A percentile compares a stretch with the other conserved stretches of the same genome.
These are phyloP conservation scores for Zanthoxylum bungeanum DNA, from an alignment of 345 rosid genomes.

Conservation along the genomic window DNA sequence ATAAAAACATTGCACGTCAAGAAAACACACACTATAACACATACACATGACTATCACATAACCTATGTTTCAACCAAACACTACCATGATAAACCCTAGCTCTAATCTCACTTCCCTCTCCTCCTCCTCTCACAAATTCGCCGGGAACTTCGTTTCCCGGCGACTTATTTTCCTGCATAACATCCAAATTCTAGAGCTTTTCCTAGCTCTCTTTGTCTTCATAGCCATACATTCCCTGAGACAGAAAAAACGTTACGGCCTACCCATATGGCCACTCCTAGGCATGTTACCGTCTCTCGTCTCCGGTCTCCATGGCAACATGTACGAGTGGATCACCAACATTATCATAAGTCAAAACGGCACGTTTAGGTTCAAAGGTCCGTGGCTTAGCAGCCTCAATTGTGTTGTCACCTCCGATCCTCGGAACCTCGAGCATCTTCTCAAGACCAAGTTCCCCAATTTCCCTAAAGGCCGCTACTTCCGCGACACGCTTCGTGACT, in stretches of 20 bases:
- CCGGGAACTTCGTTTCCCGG: constrained; percentile 15
- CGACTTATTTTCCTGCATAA: constrained; percentile 41
- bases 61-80: constrained; percentile 19
- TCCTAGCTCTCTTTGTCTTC: constrained; percentile 51
- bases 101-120: constrained; percentile 32
- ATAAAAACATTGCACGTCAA: constrained; percentile 52
- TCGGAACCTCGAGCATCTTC: constrained; percentile 79
- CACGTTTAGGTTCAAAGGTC: constrained; percentile 76
- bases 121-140: constrained; percentile 6
- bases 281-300: constrained; percentile 92
- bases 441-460: constrained; percentile 76
- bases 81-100: constrained; percentile 45
- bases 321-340: constrained; percentile 72
- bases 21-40: constrained; percentile 16
- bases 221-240: constrained; percentile 46
- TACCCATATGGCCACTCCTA: constrained; percentile 80
- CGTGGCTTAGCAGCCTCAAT: constrained; percentile 74
- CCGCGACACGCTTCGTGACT: constrained; percentile 64
- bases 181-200: constrained; percentile 46
- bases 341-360: constrained; percentile 61
- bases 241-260: constrained; percentile 46
- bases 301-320: constrained; percentile 37
- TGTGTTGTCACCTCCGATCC: constrained; percentile 83
- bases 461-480: constrained; percentile 86
- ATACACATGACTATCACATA: constrained; percentile 21